A percentile compares a stretch with the other conserved stretches of the same genome.
Evolutionary conservation across 176 grass and related monocot genomes (phyloP).

Genomic region (Musa itinerans): DNA sequence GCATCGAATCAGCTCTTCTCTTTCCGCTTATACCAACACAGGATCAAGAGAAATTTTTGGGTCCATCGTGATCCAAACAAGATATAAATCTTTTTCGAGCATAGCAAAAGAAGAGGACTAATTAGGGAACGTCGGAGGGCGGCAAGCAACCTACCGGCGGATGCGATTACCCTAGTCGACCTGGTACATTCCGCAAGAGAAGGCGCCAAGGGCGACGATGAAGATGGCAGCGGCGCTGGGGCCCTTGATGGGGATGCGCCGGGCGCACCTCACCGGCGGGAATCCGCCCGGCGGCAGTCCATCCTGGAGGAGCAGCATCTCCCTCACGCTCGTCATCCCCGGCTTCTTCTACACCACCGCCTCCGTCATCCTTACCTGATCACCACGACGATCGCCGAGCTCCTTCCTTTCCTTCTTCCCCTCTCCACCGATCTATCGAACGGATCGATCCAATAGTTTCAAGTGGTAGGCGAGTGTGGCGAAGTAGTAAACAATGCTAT

Average conservation of each 20-base stretch:
- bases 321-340: slow-evolving; percentile 89
- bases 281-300: slow-evolving; percentile 84
- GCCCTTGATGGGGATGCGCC: slow-evolving; percentile 73
- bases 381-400: background rate
- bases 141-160: slow-evolving; percentile 46
- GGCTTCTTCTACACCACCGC: slow-evolving; percentile 70
- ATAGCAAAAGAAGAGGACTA: too few species aligned
- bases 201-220: slow-evolving; percentile 67
- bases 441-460: too few species aligned
- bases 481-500: too few species aligned
- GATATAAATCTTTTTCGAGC: too few species aligned
- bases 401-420: background rate
- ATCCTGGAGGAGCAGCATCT: slow-evolving; percentile 93
- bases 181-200: slow-evolving; percentile 92
- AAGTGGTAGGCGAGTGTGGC: too few species aligned
- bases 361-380: slow-evolving; percentile 62
- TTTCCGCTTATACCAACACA: too few species aligned
- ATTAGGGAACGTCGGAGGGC: too few species aligned
- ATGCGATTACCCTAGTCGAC: slow-evolving; percentile 90
- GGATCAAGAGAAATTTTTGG: too few species aligned
- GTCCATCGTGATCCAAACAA: too few species aligned
- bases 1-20: too few species aligned
- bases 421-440: background rate
- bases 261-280: slow-evolving; percentile 76
- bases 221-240: slow-evolving; percentile 76